Conservation (phyloP, 2,329 filamentous ascomycete genomes). For the Helotiales sp. region DNA sequence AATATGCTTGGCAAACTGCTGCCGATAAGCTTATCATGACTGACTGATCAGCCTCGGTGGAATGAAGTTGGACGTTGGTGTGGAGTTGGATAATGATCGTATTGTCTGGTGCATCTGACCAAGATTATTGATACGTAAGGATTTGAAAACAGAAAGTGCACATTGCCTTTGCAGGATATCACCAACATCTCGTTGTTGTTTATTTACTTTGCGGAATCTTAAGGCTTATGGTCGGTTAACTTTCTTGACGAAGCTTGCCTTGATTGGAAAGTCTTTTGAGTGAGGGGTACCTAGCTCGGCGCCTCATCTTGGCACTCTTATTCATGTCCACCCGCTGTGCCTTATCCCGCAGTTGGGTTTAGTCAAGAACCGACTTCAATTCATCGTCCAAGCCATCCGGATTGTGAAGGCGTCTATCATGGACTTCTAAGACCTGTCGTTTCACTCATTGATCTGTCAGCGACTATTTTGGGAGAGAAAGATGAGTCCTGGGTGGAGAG, state of each 20-base stretch:
- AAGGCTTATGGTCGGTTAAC: too few relatives aligned
- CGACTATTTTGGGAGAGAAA: not conserved
- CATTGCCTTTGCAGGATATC: too few relatives aligned
- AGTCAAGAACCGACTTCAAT: too few relatives aligned
- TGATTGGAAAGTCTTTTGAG: too few relatives aligned
- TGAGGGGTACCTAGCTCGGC: not conserved
- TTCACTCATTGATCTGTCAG: not conserved
- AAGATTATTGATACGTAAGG: too few relatives aligned
- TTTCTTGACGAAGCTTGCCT: too few relatives aligned
- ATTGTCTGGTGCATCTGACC: too few relatives aligned
- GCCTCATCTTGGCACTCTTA: not conserved
- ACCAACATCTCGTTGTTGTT: too few relatives aligned
- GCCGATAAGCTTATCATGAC: constrained; percentile 6
- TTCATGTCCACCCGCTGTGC: not conserved
- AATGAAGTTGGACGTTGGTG: not conserved
- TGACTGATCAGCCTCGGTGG: not conserved
- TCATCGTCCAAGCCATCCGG: not conserved
- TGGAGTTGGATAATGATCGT: too few relatives aligned
- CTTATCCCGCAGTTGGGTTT: not conserved
- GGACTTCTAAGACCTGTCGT: not conserved
- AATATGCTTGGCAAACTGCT: not conserved
- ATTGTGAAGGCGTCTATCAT: not conserved
- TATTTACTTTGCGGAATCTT: too few relatives aligned
- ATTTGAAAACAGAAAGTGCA: too few relatives aligned
- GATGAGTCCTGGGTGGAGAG: constrained; percentile 6